phyloP scores from a whole-genome alignment of 352 stramenopile genomes.

The Pythium coloratum region DNA sequence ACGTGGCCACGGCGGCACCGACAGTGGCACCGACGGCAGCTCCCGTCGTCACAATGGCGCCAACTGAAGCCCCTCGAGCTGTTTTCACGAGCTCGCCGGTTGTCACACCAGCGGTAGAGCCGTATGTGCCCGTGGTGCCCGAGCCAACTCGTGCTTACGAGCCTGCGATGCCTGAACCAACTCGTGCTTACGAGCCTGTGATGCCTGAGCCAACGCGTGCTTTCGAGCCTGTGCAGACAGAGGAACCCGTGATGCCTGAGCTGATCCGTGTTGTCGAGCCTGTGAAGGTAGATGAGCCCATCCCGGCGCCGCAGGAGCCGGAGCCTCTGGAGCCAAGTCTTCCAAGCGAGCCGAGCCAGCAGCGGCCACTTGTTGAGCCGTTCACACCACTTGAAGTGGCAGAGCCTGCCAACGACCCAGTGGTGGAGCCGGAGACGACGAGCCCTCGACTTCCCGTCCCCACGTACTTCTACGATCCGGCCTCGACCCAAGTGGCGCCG shows the following conservation, averaged over 20 bases:
- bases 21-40: not conserved
- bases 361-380: not conserved
- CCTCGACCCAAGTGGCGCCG: conserved; percentile 3
- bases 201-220: not conserved
- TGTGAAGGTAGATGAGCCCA: no score
- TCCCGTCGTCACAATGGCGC: not conserved
- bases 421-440: not conserved
- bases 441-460: not conserved
- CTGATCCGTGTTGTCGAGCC: no score
- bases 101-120: not conserved
- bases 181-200: not conserved
- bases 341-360: not conserved
- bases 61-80: not conserved
- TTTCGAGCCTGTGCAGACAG: not conserved
- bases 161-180: not conserved
- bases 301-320: no score
- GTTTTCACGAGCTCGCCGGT: not conserved
- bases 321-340: not conserved
- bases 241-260: no score
- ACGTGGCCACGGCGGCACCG: not conserved
- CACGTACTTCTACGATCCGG: not conserved
- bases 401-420: not conserved
- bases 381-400: not conserved
- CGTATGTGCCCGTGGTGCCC: not conserved
- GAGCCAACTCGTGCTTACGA: not conserved